Percentiles rank a stretch among this genome's conserved stretches.
phyloP scores from a whole-genome alignment of 2,329 filamentous ascomycete species.

The Blumeria hordei region DNA sequence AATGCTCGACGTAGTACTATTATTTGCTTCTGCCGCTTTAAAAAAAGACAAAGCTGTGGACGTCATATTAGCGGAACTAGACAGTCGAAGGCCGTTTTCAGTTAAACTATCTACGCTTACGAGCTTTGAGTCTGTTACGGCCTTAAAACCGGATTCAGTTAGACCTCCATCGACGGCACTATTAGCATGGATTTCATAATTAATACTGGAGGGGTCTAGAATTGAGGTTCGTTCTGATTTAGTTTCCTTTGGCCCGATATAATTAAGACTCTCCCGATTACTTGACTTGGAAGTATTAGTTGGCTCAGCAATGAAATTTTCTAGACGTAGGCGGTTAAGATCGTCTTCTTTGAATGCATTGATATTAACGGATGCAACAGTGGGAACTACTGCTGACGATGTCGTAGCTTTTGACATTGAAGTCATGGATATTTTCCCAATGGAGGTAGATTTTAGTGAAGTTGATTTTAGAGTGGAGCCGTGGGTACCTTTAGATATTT shows the following conservation, averaged over 20 bases:
- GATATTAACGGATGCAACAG: conserved; percentile 24
- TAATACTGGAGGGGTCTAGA: conserved; percentile 2
- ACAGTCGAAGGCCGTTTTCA: conserved; percentile 13
- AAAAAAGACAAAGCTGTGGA: conserved; percentile 13
- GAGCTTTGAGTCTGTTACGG: conserved; percentile 1
- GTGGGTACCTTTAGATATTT: conserved; percentile 13
- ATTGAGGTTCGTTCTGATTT: conserved; percentile 4
- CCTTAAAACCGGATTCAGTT: neutral
- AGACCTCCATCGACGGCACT: conserved; percentile 4
- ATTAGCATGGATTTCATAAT: conserved; percentile 8
- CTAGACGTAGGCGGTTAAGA: conserved; percentile 16
- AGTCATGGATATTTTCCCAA: conserved; percentile 11
- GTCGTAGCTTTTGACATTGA: conserved; percentile 13
- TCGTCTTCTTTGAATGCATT: conserved; percentile 25
- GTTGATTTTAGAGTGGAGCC: conserved; percentile 9
- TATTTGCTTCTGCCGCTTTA: conserved; percentile 12
- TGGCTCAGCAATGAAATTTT: neutral
- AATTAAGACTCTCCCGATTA: conserved; percentile 4
- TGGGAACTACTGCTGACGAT: conserved; percentile 16
- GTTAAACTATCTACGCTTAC: conserved; percentile 8
- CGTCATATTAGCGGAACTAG: conserved; percentile 11
- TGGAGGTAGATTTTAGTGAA: conserved; percentile 10
- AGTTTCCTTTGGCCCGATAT: conserved; percentile 6
- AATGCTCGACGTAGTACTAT: conserved; percentile 3
- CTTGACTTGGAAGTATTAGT: neutral